phyloP scores from a whole-genome alignment of 148 eudicot species.

The Heliamphora exappendiculata region DNA sequence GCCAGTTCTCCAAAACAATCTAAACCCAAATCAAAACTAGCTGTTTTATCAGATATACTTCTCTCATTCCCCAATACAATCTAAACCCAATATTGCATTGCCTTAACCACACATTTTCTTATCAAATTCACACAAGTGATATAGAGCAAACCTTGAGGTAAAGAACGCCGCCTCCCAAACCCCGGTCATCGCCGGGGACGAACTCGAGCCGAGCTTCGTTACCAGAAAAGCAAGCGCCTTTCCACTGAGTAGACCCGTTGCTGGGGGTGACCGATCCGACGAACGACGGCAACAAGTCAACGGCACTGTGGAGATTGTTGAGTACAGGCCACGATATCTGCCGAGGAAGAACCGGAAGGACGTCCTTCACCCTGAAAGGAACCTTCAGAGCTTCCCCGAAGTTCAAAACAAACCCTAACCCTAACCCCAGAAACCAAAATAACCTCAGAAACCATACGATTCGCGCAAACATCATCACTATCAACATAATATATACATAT shows the following conservation, averaged over 20 bases:
- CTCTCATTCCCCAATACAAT: neutral
- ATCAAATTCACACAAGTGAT: neutral
- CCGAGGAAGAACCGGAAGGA: conserved; percentile 75
- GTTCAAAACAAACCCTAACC: conserved; percentile 42
- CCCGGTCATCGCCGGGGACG: conserved; percentile 39
- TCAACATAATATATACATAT: no score
- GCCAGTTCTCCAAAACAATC: neutral
- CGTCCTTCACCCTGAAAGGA: conserved; percentile 68
- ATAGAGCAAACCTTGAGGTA: conserved; percentile 49
- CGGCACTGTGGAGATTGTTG: conserved; percentile 73
- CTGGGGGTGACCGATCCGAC: conserved; percentile 64
- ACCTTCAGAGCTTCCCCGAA: conserved; percentile 54
- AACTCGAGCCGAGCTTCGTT: conserved; percentile 67
- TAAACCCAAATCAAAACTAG: neutral
- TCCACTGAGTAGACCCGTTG: conserved; percentile 56
- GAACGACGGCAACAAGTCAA: conserved; percentile 78
- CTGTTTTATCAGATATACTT: neutral
- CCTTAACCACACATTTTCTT: neutral
- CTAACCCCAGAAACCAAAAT: conserved; percentile 24
- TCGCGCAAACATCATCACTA: neutral
- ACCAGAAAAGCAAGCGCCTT: conserved; percentile 78
- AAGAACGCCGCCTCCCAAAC: conserved; percentile 77
- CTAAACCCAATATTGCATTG: neutral
- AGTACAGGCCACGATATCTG: conserved; percentile 93
- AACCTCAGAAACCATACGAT: neutral